Evolutionary conservation across 768 basidiomycete species (phyloP).

Genomic region (Sutorius australiensis): DNA sequence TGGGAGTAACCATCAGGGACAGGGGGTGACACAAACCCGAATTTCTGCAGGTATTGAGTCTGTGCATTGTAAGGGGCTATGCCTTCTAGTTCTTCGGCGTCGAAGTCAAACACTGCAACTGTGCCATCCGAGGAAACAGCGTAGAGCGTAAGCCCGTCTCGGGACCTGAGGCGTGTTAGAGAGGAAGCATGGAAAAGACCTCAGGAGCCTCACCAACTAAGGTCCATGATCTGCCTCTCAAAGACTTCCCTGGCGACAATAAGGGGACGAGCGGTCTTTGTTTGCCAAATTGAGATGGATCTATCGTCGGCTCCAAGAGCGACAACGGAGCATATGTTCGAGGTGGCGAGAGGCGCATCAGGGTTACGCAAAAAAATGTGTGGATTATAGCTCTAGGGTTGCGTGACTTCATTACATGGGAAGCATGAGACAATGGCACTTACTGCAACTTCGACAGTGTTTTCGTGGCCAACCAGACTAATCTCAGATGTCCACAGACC

Average conservation of each 20-base stretch:
- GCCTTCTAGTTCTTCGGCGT: constrained; percentile 74
- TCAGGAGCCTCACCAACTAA: constrained; percentile 73
- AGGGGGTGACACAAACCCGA: constrained; percentile 67
- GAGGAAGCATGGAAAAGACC: neutral
- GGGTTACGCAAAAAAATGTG: constrained; percentile 86
- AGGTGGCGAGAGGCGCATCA: constrained; percentile 59
- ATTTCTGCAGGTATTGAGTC: constrained; percentile 76
- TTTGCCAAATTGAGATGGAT: constrained; percentile 95
- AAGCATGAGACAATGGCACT: constrained; percentile 25
- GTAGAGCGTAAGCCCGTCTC: constrained; percentile 88
- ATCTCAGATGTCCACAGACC: constrained; percentile 89
- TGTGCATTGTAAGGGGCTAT: constrained; percentile 72
- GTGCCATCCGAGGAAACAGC: constrained; percentile 96
- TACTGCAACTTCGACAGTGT: constrained; percentile 94
- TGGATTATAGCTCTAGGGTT: constrained; percentile 70
- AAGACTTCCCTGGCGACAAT: constrained; percentile 94
- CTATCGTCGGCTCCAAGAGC: constrained; percentile 93
- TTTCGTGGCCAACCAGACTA: constrained; percentile 94
- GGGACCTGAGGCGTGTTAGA: constrained; percentile 58
- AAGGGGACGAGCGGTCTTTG: constrained; percentile 83
- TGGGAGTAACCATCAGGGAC: constrained; percentile 73
- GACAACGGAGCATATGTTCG: constrained; percentile 87
- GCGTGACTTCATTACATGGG: constrained; percentile 2
- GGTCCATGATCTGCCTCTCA: constrained; percentile 90
- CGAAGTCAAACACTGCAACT: constrained; percentile 84